Base-by-base conservation (phyloP, 2,329 filamentous ascomycete species). In the Metarhizium guizhouense region DNA sequence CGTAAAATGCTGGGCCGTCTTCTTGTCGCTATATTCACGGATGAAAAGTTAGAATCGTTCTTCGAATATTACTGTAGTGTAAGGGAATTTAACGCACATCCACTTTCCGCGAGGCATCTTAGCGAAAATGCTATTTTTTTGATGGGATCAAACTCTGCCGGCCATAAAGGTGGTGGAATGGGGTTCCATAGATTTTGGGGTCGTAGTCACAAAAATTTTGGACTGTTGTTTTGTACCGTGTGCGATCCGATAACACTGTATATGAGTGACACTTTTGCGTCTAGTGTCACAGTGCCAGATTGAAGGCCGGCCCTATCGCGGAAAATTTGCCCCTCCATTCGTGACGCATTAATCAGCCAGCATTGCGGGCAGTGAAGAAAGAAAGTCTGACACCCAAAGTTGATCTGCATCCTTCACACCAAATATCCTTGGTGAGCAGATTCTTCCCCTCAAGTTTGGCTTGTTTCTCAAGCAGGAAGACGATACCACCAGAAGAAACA, bases 1-100 rank as follows among this genome's bases (percentile, higher is more conserved):
- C 64, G 88, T 87, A 74, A 95, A 97, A 74, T 92, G 94, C 70
- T 89, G 88, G 64, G 94, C 92, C 58, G 82, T 87, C 74, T 96
- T 95, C 77, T 96, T 96, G 78, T 96, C 73, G 64, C 78, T 83
- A 58, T 32, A 32, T 36, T 13, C 16, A 25, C 16, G 6, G 25
- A 11, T 34, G 32, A 34, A 25, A 25, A 25, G 25, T 53, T 18
- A 38, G 45, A 16, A 14, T 55, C 5, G 36, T 32, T 43, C 6
- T 16, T 16, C 8, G 30, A 56, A 64, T 40, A 67, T 58, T 10
- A 43, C 18, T 4, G n/a, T 36, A 45, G 16, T 30, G 8, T 10
- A 34, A 16, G 16, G 2, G 14, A 30, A 4, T 2, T 14, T 6
- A 25, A 67, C 73, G 62, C 63, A 76, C 74, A 78, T 90, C 82